A percentile compares a stretch with the other conserved stretches of the same genome.
These are phyloP conservation scores for Suillus tomentosus DNA, from an alignment of 768 basidiomycete species.

Conservation along the genomic window DNA sequence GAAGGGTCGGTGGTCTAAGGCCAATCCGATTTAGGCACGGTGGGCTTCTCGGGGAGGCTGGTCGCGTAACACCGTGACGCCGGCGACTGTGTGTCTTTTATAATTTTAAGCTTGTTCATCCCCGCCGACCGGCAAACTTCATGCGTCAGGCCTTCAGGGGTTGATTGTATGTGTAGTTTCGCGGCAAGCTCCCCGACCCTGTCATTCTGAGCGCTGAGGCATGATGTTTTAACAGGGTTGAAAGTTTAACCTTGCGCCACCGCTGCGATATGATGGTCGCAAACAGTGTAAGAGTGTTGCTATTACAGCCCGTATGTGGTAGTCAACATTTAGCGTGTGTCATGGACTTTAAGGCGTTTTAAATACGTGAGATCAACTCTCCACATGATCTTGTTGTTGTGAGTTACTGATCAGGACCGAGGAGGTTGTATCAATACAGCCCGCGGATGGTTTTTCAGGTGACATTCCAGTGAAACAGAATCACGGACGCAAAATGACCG, in stretches of 20 bases:
- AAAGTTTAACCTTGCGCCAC: neutral
- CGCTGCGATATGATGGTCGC: neutral
- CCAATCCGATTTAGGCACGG: neutral
- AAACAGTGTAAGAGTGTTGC: neutral
- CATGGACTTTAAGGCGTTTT: neutral
- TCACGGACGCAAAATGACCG: neutral
- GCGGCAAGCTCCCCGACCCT: neutral
- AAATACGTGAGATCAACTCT: neutral
- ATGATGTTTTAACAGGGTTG: constrained; percentile 2
- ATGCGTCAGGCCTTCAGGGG: neutral
- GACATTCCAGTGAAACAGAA: no score
- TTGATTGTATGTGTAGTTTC: neutral
- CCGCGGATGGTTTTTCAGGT: neutral
- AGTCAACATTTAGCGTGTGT: neutral
- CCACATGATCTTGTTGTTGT: neutral
- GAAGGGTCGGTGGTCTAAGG: neutral
- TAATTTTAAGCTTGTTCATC: constrained; percentile 5
- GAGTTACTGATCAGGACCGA: neutral
- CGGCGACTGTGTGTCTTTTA: neutral
- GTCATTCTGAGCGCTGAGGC: neutral
- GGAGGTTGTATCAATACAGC: neutral
- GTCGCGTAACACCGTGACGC: neutral
- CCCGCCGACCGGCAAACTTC: constrained; percentile 2
- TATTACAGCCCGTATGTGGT: neutral
- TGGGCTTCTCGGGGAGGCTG: constrained; percentile 2